phyloP scores from a whole-genome alignment of 2,329 filamentous ascomycete species.

The Fusarium denticulatum region DNA sequence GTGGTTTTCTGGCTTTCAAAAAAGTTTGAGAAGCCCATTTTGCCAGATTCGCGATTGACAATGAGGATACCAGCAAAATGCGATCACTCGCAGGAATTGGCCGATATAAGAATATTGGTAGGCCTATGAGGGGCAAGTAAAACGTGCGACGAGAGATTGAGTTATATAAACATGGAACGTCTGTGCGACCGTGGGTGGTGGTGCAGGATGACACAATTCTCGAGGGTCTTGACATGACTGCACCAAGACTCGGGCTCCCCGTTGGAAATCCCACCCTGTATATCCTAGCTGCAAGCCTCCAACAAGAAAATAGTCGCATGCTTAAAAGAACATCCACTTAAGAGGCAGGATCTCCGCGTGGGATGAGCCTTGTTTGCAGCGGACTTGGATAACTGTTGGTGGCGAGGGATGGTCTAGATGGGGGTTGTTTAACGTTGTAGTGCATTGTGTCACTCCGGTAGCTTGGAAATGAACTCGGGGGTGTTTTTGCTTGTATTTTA shows the following conservation, averaged over 20 bases:
- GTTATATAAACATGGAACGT: slow-evolving; percentile 11
- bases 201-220: slow-evolving; percentile 21
- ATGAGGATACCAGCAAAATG: not conserved
- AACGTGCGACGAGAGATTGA: not conserved
- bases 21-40: slow-evolving; percentile 19
- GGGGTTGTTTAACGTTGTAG: not conserved
- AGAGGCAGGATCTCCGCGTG: not conserved
- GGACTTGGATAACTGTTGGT: not conserved
- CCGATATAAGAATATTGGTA: not conserved
- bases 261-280: not conserved
- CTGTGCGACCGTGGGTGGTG: not conserved
- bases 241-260: not conserved
- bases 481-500: accelerated
- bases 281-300: not conserved
- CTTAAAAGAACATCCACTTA: not conserved
- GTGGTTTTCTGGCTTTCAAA: slow-evolving; percentile 18
- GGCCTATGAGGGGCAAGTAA: not conserved
- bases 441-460: not conserved
- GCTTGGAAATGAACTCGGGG: accelerated
- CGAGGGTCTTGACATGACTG: not conserved
- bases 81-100: not conserved
- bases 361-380: not conserved
- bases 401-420: not conserved
- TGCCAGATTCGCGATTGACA: too few species aligned
- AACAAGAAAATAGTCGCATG: not conserved